Evolutionary conservation across 306 rosid species (phyloP), one percentile per base, ranked within the genome.

Genomic region (Elaeagnus macrophylla): DNA sequence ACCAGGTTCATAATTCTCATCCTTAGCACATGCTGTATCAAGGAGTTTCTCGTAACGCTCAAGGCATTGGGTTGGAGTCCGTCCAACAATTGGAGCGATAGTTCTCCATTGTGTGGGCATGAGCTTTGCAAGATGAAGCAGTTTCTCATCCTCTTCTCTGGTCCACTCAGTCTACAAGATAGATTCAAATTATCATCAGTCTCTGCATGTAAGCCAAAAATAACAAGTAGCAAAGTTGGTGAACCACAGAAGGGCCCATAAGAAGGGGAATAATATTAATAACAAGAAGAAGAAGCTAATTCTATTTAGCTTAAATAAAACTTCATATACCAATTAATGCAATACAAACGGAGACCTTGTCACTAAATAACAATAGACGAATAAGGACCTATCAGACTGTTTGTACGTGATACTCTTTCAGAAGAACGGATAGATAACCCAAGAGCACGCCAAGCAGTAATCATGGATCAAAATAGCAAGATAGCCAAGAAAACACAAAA

Each of bases 101-200:
- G 97, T 85, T 66, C 97, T 83, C 97, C 97, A 89, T 54, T 89
- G 95, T 0, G 95, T 89, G 51, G 97, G 97, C 97, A 89, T 89
- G 53, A 89, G 97, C 82, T 89, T 89, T 9, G 94, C 97, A 67
- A 89, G 95, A 77, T 89, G 95, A 48, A 89, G 95, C 18, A 85
- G 75, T 35, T 85, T 89, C 75, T 89, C 95, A 81, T 89, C 97
- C 69, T 89, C 97, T 72, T 89, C 97, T 64, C 97, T 71, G 5
- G 95, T 89, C 97, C 97, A 89, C 80, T 89, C 97, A 16, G 95
- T 89, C 89, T 84, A 38, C 62, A 76, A 62, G 38, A 67, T 47
- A 45, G 54, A 53, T 1, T 53, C 7, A 41, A 18, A 62, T 50
- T 48, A 65, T 38, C 54, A 57, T 48, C 59, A 68, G 51, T 50